Evolutionary conservation across 768 basidiomycete genomes (phyloP), one percentile per base, ranked within the genome.

Genomic region (Tephrocybe sp.): DNA sequence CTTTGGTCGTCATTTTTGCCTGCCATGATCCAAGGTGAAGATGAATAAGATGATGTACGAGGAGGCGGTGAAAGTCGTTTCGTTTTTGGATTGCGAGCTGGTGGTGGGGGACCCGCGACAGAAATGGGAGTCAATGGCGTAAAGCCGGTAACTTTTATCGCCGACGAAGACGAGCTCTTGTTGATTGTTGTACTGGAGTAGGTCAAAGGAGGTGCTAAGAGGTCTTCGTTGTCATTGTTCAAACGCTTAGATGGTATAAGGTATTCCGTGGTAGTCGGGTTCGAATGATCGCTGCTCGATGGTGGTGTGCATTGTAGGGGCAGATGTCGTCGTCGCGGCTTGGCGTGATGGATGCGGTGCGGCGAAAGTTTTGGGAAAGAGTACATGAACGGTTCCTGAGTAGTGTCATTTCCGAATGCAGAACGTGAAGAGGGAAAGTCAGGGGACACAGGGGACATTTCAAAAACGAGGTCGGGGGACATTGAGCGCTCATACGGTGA

Each of bases 401-500:
- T 57, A 39, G 58, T 54, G 43, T 60, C 43, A 26, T 55, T 58
- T 38, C 64, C 54, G 26, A 49, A 56, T 36, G 60, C 51, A 32
- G 60, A 56, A 51, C 53, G 56, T 58, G 50, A 19, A 45, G 60
- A 51, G 23, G 64, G 54, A 45, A 62, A 61, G 22, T 62, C 59
- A n/a, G 69, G 60, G 13, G 68, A 65, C 17, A 68, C 54, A 23
- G 78, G 77, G 17, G 78, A 79, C 78, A 79, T 79, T 42, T 77
- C 76, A 56, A 79, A 78, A n/a, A 79, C 67, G 53, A 79, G 68
- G 35, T 79, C 78, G 46, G 77, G 74, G 22, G 74, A 77, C 17
- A 60, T 61, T 36, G 70, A 57, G 36, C 66, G 62, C 40, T 59
- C 57, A 36, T 55, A 48, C 34, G 72, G 65, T 16, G 69, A 68